Percentiles rank a stretch among this genome's conserved stretches.
These are phyloP conservation scores for Phytophthora fragariae DNA, from an alignment of 352 stramenopile species.

Conservation along the genomic window DNA sequence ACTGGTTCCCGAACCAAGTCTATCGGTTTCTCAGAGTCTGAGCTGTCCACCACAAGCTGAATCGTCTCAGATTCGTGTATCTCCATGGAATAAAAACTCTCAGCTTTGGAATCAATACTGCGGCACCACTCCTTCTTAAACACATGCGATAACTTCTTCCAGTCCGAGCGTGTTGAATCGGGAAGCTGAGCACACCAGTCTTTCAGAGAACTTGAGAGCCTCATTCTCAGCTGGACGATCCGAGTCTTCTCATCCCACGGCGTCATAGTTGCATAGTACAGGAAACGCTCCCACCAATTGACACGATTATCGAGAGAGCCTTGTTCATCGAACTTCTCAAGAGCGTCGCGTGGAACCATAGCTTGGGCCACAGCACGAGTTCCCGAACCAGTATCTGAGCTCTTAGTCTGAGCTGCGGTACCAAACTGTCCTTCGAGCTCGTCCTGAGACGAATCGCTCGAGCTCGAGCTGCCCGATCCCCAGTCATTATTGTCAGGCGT, in stretches of 20 bases:
- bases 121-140: neutral
- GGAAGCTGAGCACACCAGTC: neutral
- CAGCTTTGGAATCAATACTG: neutral
- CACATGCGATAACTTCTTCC: neutral
- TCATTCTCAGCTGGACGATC: neutral
- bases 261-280: conserved; percentile 3
- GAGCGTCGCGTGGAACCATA: neutral
- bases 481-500: no score
- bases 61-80: neutral
- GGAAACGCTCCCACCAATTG: conserved; percentile 8
- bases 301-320: neutral
- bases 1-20: no score
- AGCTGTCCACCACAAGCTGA: no score
- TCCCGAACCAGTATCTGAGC: neutral
- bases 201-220: neutral
- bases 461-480: neutral
- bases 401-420: neutral
- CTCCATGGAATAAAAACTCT: neutral
- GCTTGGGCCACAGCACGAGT: neutral
- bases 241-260: conserved; percentile 2
- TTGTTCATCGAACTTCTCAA: neutral
- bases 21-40: no score
- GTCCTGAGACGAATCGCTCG: neutral
- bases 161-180: neutral
- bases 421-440: neutral